Evolutionary conservation across 495 filamentous ascomycete genomes (phyloP), one percentile per base, ranked within the genome.

Genomic region (Aspergillus sclerotiicarbonarius): DNA sequence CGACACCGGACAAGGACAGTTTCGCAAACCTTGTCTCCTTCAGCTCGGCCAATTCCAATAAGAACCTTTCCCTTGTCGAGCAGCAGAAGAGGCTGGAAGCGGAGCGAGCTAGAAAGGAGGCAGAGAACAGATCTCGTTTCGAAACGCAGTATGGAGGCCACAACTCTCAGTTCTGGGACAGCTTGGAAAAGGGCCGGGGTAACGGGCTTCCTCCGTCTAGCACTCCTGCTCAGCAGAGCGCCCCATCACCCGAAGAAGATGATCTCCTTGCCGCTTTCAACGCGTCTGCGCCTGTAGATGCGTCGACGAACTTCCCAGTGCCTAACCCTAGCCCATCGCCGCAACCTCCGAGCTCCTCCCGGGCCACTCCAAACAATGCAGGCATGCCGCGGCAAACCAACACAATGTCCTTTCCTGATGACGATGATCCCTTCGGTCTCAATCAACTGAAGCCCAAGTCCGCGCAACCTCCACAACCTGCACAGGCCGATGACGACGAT

Each of bases 361-460:
- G 62, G 47, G 30, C 32, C 19, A 25, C 57, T 20, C 51, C 61
- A 19, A 70, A 66, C 52, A 63, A 61, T 37, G 64, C 67, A 15
- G 56, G 67, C 8, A 16, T 52, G 18, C 61, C 68, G 62, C 58
- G 29, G 47, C 67, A 33, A 35, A 54, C 50, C 44, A 51, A 15
- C 44, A 62, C 33, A 55, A 59, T 59, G 62, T 33, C 60, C 2
- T 70, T 75, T 47, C 60, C 58, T 15, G 68, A 81, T 39, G 84
- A 95, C 59, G 93, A 96, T 58, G 93, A 96, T 65, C 90, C 92
- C 8, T 98, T 98, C 64, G 94, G 92, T n/a, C 79, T 97, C 37
- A 84, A 75, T 46, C 76, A 87, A 54, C 63, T 93, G 62, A 83
- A 81, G 46, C 59, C 79, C 0, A 72, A 74, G 68, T 57, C 60